Evolutionary conservation across 1,139 yeast genomes (phyloP).

Genomic region (Diutina sp.): DNA sequence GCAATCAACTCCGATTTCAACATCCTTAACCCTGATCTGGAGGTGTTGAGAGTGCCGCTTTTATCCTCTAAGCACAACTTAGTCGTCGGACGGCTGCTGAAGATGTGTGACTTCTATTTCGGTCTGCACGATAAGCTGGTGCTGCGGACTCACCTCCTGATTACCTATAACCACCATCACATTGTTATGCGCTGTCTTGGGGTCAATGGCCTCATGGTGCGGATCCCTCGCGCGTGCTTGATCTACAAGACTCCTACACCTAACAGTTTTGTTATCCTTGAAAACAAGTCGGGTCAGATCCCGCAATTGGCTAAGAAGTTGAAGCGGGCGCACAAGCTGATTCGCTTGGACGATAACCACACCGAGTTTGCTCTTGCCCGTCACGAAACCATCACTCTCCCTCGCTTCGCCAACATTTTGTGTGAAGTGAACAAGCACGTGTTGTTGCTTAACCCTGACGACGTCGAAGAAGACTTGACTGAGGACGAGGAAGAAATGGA

Average conservation of each 20-base stretch:
- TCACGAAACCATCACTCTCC: slow-evolving; percentile 42
- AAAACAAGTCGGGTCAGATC: slow-evolving; percentile 9
- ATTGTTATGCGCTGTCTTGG: slow-evolving; percentile 47
- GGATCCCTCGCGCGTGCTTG: slow-evolving; percentile 38
- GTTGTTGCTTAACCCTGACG: slow-evolving; percentile 38
- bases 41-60: slow-evolving; percentile 26
- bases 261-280: slow-evolving; percentile 20
- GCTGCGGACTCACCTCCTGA: slow-evolving; percentile 52
- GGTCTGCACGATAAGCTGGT: slow-evolving; percentile 40
- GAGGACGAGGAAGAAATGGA: slow-evolving; percentile 19
- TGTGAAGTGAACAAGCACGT: slow-evolving; percentile 53
- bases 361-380: slow-evolving; percentile 47
- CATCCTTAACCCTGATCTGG: slow-evolving; percentile 25
- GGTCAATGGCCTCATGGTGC: slow-evolving; percentile 54
- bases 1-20: slow-evolving; percentile 21
- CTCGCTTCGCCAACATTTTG: slow-evolving; percentile 41
- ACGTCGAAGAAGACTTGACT: slow-evolving; percentile 28
- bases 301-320: neutral
- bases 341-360: slow-evolving; percentile 26
- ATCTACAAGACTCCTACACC: slow-evolving; percentile 14
- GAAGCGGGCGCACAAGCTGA: slow-evolving; percentile 15
- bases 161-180: slow-evolving; percentile 14
- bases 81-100: slow-evolving; percentile 53
- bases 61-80: slow-evolving; percentile 12
- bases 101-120: slow-evolving; percentile 45